Evolutionary conservation across 192 early-diverging fungal species (phyloP).

Genomic region (Umbelopsis sp.): DNA sequence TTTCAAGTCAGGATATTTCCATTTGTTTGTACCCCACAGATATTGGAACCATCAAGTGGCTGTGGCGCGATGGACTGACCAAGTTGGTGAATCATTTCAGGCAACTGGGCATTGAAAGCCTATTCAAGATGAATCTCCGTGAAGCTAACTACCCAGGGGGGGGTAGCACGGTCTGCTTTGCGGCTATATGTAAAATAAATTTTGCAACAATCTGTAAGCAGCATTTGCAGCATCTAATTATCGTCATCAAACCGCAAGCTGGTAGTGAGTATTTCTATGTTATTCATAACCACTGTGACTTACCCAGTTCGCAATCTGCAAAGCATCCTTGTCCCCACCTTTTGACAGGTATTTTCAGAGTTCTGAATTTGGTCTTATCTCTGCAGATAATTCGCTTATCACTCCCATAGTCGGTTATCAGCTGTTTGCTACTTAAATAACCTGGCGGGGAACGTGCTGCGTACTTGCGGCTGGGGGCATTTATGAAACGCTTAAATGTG

Average conservation of each 20-base stretch:
- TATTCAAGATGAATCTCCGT: no score
- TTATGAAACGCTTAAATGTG: no score
- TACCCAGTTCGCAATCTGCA: not conserved
- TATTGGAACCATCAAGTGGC: not conserved
- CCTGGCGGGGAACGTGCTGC: no score
- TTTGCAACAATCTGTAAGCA: no score
- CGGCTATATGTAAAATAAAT: no score
- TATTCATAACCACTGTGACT: not conserved
- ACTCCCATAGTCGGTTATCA: not conserved
- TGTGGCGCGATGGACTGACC: not conserved
- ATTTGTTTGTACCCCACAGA: conserved; percentile 10
- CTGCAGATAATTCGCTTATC: not conserved
- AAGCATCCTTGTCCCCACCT: not conserved
- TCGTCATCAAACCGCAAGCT: no score
- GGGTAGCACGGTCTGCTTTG: no score
- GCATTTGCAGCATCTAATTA: no score
- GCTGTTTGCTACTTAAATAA: not conserved
- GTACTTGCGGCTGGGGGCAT: no score
- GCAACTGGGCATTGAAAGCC: not conserved
- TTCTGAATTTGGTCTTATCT: not conserved
- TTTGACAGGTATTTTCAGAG: not conserved
- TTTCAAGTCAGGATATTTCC: no score
- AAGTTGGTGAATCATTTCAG: not conserved
- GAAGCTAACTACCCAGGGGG: no score
- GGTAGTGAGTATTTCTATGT: no score